Evolutionary conservation across 768 basidiomycete species (phyloP), one percentile per base, ranked within the genome.

Genomic region (Baorangia bicolor): DNA sequence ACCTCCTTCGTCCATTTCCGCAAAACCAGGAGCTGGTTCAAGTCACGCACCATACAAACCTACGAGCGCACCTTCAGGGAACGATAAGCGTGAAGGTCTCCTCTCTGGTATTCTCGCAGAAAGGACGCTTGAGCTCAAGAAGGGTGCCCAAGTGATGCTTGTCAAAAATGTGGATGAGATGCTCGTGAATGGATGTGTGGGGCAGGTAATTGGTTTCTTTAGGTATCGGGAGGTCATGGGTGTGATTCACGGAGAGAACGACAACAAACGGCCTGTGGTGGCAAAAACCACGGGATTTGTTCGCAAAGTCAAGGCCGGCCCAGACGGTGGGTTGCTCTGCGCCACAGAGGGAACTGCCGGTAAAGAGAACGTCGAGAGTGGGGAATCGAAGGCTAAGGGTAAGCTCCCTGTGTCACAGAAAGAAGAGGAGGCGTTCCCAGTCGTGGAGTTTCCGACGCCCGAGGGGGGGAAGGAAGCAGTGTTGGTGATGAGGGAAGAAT

Each of bases 131-230:
- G 70, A 75, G 3, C 77, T 92, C 49, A 88, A 88, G 64, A 63
- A 77, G 20, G 79, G 80, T 35, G 81, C 84, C 11, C 88, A 89
- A 61, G 80, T 81, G 10, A 87, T 87, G 85, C 74, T 88, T 28
- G 78, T 88, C 68, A 88, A 88, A 75, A 90, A 90, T 61, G 73
- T 83, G 42, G 84, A 80, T 35, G 71, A 66, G 28, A 62, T 76
- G 34, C 78, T 89, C n/a, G 87, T 88, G 46, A 90, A 90, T 63
- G 87, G 87, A 1, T 81, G 79, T 37, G 81, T 88, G 50, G 87
- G 87, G 0, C 73, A 72, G 21, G 80, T 90, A 3, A 67, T 86
- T 20, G 82, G 81, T 1, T 90, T 89, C 66, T 72, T 61, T 39
- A 58, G 47, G 27, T 63, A 72, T 31, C 55, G 60, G 3, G 60